Conservation (phyloP, 2,329 filamentous ascomycete species). For the Diaporthe destruens region DNA sequence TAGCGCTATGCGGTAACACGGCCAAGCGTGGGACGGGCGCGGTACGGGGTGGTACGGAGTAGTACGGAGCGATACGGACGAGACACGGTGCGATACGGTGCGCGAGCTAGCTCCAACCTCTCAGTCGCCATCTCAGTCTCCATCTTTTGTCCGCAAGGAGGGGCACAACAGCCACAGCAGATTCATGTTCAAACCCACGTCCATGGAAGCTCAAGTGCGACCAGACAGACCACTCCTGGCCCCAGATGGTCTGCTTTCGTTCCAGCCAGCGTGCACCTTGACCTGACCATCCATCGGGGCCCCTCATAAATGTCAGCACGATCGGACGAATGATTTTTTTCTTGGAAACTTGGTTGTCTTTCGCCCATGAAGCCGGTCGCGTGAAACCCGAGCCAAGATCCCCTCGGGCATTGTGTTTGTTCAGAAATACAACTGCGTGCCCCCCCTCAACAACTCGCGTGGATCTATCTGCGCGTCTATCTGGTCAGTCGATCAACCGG, state of each 20-base stretch:
- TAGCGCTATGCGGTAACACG: background rate
- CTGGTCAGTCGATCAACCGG: background rate
- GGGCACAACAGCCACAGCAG: constrained; percentile 21
- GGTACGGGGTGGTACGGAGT: background rate
- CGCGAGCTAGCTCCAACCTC: constrained; percentile 3
- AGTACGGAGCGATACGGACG: background rate
- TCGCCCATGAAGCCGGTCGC: constrained; percentile 15
- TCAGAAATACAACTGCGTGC: background rate
- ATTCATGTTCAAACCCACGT: constrained; percentile 10
- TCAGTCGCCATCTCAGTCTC: constrained; percentile 13
- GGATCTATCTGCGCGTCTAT: background rate
- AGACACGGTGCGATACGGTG: constrained; percentile 1
- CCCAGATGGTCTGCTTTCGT: background rate
- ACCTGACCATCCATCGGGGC: background rate
- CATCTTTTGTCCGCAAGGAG: constrained; percentile 25
- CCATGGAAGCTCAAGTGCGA: constrained; percentile 26
- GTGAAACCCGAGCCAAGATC: constrained; percentile 39
- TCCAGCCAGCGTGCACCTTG: background rate
- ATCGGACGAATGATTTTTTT: constrained; percentile 28
- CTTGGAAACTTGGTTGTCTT: background rate
- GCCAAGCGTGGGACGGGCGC: background rate
- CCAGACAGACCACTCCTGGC: constrained; percentile 16
- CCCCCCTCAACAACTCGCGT: background rate
- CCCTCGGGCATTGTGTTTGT: background rate
- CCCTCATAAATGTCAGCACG: constrained; percentile 7